A percentile compares a stretch with the other conserved stretches of the same genome.
Evolutionary conservation across 352 stramenopile species (phyloP).

Genomic region (Pseudoperonospora humuli): DNA sequence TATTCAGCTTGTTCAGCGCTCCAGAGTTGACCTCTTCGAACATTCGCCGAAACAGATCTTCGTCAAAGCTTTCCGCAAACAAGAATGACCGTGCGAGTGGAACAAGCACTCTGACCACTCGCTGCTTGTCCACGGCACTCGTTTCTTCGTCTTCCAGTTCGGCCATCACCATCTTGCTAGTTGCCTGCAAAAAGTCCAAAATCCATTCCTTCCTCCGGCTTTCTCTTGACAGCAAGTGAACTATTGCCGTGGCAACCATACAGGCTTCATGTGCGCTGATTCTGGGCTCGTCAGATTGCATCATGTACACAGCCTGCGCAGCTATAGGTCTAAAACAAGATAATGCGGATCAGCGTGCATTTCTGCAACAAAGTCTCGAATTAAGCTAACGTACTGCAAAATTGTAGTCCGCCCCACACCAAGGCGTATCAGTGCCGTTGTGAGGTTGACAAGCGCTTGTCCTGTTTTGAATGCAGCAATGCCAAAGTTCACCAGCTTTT

Average conservation of each 20-base stretch:
- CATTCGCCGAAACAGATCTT: conserved; percentile 31
- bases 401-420: conserved; percentile 49
- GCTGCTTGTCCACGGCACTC: conserved; percentile 15
- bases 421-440: conserved; percentile 41
- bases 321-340: conserved; percentile 32
- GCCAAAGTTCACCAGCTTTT: conserved; percentile 63
- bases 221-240: conserved; percentile 44
- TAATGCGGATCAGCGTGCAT: background rate
- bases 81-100: conserved; percentile 42
- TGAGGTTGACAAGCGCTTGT: conserved; percentile 32
- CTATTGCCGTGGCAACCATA: conserved; percentile 38
- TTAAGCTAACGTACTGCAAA: conserved; percentile 34
- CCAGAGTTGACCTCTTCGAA: conserved; percentile 41
- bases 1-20: conserved; percentile 26
- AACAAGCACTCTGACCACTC: conserved; percentile 27
- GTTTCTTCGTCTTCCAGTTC: conserved; percentile 17
- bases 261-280: conserved; percentile 40
- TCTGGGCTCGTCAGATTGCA: conserved; percentile 16
- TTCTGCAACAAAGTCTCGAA: background rate
- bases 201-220: conserved; percentile 45
- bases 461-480: conserved; percentile 42
- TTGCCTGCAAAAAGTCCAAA: conserved; percentile 29
- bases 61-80: conserved; percentile 49
- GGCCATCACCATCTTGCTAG: conserved; percentile 29
- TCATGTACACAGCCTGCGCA: conserved; percentile 35